phyloP scores from a whole-genome alignment of 495 filamentous ascomycete species.

The Podospora sp. region DNA sequence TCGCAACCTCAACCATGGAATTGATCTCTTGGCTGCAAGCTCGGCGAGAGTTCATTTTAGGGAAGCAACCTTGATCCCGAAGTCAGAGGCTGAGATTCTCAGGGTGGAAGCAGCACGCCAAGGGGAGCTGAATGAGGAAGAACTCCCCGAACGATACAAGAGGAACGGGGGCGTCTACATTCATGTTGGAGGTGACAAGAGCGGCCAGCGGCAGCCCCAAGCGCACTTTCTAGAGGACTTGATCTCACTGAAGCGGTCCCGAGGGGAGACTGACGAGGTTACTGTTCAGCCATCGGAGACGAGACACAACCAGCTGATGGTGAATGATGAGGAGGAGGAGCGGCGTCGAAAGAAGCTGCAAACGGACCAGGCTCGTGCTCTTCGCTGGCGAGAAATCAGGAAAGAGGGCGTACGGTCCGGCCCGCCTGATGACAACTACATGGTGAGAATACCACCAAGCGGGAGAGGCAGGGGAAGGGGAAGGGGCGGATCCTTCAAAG shows the following conservation, averaged over 20 bases:
- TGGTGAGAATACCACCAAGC: conserved; percentile 20
- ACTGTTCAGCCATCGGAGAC: conserved; percentile 49
- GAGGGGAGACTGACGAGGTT: conserved; percentile 58
- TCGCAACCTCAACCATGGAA: conserved; percentile 49
- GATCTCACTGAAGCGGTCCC: conserved; percentile 53
- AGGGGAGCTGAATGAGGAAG: conserved; percentile 24
- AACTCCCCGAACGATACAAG: conserved; percentile 37
- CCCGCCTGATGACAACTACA: conserved; percentile 21
- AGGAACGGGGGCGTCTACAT: conserved; percentile 38
- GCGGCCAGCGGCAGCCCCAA: conserved; percentile 43
- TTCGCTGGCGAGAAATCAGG: conserved; percentile 31
- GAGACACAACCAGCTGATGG: conserved; percentile 36
- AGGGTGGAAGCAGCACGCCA: conserved; percentile 7
- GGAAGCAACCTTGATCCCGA: conserved; percentile 27
- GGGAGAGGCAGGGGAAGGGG: conserved; percentile 20
- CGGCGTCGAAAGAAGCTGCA: conserved; percentile 31
- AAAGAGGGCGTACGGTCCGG: conserved; percentile 22
- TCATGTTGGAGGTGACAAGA: conserved; percentile 39
- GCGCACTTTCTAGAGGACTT: conserved; percentile 50
- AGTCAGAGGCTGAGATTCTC: conserved; percentile 11
- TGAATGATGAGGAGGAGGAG: conserved; percentile 38
- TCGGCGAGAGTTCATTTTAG: conserved; percentile 49
- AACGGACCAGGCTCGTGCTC: conserved; percentile 30
- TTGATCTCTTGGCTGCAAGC: conserved; percentile 66
- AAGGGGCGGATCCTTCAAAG: conserved; percentile 12